These are phyloP conservation scores for Monosporascus sp. DNA, from an alignment of 2,329 filamentous ascomycete species.

Conservation along the genomic window DNA sequence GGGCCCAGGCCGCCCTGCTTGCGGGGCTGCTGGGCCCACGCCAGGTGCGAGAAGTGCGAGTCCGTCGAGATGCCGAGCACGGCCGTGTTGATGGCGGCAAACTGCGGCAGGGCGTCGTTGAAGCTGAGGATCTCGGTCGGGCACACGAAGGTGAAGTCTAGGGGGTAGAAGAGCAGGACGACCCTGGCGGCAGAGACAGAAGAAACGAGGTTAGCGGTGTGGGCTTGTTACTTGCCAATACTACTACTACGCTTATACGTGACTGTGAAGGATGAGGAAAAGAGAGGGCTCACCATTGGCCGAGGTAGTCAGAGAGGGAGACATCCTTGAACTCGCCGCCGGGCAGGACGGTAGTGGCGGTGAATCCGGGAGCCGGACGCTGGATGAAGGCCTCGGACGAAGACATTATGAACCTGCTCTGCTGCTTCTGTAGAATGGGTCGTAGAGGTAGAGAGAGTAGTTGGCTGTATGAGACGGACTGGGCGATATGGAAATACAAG, in stretches of 20 bases:
- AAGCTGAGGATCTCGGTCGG: slow-evolving; percentile 62
- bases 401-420: neutral
- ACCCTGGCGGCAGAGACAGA: slow-evolving; percentile 36
- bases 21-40: slow-evolving; percentile 53
- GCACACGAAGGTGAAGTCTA: slow-evolving; percentile 65
- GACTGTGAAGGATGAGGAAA: neutral
- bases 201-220: neutral
- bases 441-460: too few relatives aligned
- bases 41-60: slow-evolving; percentile 50
- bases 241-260: too few relatives aligned
- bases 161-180: slow-evolving; percentile 60
- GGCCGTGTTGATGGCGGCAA: slow-evolving; percentile 51
- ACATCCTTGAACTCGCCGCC: slow-evolving; percentile 43
- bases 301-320: slow-evolving; percentile 37
- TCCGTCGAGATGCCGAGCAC: slow-evolving; percentile 59
- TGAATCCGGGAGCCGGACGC: slow-evolving; percentile 43
- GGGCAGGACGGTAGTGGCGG: slow-evolving; percentile 42
- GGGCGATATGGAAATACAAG: too few relatives aligned
- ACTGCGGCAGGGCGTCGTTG: slow-evolving; percentile 55
- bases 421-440: too few relatives aligned
- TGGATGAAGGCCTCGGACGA: slow-evolving; percentile 38
- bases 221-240: neutral
- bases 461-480: too few relatives aligned
- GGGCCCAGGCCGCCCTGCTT: slow-evolving; percentile 57
- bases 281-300: slow-evolving; percentile 36